Percentiles rank a stretch among this genome's conserved stretches.
Conservation (phyloP, 257 asterid species). For the Solanum ahanhuiri region DNA sequence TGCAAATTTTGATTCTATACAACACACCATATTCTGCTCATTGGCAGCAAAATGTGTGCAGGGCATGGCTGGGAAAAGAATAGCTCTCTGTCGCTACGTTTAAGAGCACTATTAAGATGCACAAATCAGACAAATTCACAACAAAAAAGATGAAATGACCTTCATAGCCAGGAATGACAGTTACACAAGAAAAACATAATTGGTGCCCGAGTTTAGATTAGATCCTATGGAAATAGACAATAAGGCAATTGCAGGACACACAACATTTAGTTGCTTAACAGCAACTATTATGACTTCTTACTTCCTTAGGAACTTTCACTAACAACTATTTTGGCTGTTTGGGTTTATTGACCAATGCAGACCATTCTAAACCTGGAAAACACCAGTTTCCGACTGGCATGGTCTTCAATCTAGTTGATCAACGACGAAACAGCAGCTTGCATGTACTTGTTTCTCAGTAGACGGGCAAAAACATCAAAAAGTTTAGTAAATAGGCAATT, state of each 20-base stretch:
- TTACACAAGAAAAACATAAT: neutral
- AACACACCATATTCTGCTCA: neutral
- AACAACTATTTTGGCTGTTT: neutral
- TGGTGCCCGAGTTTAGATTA: neutral
- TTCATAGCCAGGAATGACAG: neutral
- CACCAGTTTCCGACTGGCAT: neutral
- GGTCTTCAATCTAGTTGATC: neutral
- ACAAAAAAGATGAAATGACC: neutral
- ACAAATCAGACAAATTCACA: neutral
- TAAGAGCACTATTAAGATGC: neutral
- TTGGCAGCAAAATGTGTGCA: neutral
- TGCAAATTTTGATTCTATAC: neutral
- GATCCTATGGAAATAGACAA: neutral
- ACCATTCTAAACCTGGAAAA: neutral
- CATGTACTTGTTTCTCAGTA: neutral
- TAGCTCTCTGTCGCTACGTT: neutral
- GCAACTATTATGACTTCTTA: neutral
- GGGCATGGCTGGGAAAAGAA: neutral
- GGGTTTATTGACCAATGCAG: neutral
- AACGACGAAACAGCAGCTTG: neutral
- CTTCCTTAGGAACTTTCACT: neutral
- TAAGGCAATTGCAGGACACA: neutral
- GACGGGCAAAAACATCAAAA: neutral
- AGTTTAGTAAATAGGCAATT: too few relatives aligned
- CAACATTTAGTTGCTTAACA: neutral